These are phyloP conservation scores for Fusarium penzigii DNA, from an alignment of 2,329 filamentous ascomycete genomes.

Conservation along the genomic window DNA sequence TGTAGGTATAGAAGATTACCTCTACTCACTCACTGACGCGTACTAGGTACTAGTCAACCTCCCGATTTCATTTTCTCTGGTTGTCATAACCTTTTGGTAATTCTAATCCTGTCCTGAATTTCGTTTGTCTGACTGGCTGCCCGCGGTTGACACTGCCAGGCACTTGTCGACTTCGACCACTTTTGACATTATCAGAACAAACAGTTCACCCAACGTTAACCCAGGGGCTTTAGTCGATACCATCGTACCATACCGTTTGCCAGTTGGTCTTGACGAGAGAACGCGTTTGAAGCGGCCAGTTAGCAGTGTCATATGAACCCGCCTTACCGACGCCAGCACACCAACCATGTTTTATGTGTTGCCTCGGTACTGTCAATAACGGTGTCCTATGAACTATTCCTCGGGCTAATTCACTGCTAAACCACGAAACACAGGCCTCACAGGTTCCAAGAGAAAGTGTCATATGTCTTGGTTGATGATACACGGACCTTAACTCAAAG, in stretches of 20 bases:
- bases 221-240: no score
- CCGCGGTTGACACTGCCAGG: background rate
- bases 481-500: background rate
- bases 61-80: background rate
- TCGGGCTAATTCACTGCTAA: background rate
- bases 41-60: background rate
- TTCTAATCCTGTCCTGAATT: background rate
- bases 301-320: background rate
- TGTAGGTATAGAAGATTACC: no score
- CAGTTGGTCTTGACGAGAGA: background rate
- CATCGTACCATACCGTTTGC: background rate
- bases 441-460: background rate
- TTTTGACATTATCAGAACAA: no score
- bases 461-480: background rate
- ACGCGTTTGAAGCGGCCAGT: background rate
- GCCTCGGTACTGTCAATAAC: background rate
- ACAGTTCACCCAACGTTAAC: no score
- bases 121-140: background rate
- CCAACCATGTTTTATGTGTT: background rate
- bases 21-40: background rate
- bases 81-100: background rate
- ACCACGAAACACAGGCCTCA: background rate
- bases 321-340: background rate
- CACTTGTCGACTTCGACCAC: background rate
- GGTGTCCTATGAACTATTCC: background rate